Conservation (phyloP, 331 rosid genomes). For the Dryas integrifolia region DNA sequence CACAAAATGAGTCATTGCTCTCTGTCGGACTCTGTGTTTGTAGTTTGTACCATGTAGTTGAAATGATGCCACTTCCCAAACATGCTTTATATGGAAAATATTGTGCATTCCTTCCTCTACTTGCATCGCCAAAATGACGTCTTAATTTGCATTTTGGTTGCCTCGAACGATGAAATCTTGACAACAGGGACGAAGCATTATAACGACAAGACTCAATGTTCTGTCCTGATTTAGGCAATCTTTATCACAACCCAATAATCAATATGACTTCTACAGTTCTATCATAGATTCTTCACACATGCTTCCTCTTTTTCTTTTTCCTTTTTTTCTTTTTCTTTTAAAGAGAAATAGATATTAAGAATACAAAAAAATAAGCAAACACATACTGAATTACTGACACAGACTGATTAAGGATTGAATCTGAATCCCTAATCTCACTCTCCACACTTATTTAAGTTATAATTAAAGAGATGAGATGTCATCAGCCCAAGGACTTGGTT, state of each 20-base stretch:
- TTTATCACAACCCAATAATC: neutral
- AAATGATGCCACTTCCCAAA: conserved; percentile 28
- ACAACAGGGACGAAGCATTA: neutral
- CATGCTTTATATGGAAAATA: neutral
- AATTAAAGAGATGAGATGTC: too few relatives aligned
- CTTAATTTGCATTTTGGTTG: neutral
- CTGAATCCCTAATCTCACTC: too few relatives aligned
- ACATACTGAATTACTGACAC: too few relatives aligned
- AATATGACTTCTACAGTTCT: neutral
- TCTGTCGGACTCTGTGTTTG: neutral
- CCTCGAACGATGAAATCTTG: neutral
- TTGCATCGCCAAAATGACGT: neutral
- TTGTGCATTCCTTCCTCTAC: too few relatives aligned
- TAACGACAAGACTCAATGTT: neutral
- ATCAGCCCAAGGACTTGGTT: too few relatives aligned
- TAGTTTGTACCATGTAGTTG: conserved; percentile 12
- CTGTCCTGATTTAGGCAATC: neutral
- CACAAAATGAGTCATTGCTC: conserved; percentile 33
- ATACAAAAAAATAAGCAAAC: too few relatives aligned
- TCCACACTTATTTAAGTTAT: too few relatives aligned
- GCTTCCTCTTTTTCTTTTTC: neutral
- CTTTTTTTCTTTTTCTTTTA: too few relatives aligned
- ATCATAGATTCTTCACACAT: neutral
- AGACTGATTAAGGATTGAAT: too few relatives aligned
- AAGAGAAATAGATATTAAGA: too few relatives aligned